Evolutionary conservation across 495 filamentous ascomycete species (phyloP), one percentile per base, ranked within the genome.

Genomic region (Platismatia glauca): DNA sequence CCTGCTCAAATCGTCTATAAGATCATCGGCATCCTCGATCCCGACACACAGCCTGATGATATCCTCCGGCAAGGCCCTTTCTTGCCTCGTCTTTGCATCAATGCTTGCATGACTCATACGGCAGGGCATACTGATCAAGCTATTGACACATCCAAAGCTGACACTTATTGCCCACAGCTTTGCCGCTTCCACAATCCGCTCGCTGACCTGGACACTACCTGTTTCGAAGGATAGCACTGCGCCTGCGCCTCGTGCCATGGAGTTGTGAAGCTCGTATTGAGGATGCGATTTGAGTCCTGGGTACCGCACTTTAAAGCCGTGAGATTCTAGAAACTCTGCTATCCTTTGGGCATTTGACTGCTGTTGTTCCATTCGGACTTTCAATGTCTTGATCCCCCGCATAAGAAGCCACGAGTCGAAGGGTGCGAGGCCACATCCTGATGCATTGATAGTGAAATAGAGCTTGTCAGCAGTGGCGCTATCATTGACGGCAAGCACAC

Each of bases 41-140:
- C 94, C 94, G 39, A 98, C 91, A 74, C 94, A 98, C 64, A 98
- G 74, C 60, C 94, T 78, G 62, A 98, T 97, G 50, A 98, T 84
- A 75, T 98, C 94, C 75, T 98, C 94, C 22, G 94, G 94, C 83
- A 98, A 86, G 57, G 87, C 84, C 66, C 94, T 81, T 76, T 98
- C 93, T 70, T 82, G 77, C 68, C 94, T 80, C 61, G 92, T 96
- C 79, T 94, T 93, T 64, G 88, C 89, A 73, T 97, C 95, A 72
- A 98, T 98, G 71, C 91, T 96, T 27, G 94, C 94, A 77, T 98
- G 94, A 74, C 95, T 97, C 94, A 98, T 98, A 64, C 89, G 90
- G 70, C 94, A 98, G 15, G 94, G 94, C 94, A 98, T 96, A 75
- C 91, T 96, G 74, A 98, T 98, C 74, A 98, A 73, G 76, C 89